phyloP scores from a whole-genome alignment of 257 asterid genomes.

The Striga asiatica region DNA sequence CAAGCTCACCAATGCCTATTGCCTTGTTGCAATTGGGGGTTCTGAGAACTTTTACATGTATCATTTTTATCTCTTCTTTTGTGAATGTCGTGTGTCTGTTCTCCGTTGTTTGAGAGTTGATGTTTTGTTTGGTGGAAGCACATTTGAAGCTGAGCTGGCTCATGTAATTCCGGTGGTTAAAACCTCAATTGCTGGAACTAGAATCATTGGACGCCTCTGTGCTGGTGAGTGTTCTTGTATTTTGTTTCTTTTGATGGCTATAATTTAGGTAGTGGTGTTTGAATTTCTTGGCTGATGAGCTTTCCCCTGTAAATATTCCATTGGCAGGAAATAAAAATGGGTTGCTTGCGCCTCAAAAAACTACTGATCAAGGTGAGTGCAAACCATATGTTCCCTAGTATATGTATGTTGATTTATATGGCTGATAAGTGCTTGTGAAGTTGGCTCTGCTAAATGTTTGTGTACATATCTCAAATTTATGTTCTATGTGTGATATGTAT shows the following conservation, averaged over 20 bases:
- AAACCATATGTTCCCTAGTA: neutral
- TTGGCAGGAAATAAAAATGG: conserved; percentile 87
- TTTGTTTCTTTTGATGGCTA: neutral
- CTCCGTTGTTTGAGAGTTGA: conserved; percentile 3
- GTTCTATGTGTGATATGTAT: too few relatives aligned
- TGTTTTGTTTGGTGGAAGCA: conserved; percentile 40
- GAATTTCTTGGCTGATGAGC: conserved; percentile 2
- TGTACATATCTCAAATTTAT: neutral
- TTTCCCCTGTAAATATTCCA: neutral
- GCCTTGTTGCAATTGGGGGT: conserved; percentile 92
- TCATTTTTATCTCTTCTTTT: neutral
- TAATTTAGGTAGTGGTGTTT: neutral
- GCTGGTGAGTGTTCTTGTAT: conserved; percentile 44
- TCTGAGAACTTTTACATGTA: conserved; percentile 93
- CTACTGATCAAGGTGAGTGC: conserved; percentile 83
- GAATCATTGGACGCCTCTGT: conserved; percentile 86
- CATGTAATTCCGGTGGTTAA: conserved; percentile 81
- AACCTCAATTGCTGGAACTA: conserved; percentile 72
- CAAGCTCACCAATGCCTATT: conserved; percentile 89
- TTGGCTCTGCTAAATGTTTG: neutral
- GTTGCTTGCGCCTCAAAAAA: conserved; percentile 80
- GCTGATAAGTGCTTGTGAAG: neutral
- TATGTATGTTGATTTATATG: too few relatives aligned
- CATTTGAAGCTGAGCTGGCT: conserved; percentile 72
- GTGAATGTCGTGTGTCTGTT: neutral